phyloP scores from a whole-genome alignment of 257 asterid genomes.

The Nicotiana otophora region DNA sequence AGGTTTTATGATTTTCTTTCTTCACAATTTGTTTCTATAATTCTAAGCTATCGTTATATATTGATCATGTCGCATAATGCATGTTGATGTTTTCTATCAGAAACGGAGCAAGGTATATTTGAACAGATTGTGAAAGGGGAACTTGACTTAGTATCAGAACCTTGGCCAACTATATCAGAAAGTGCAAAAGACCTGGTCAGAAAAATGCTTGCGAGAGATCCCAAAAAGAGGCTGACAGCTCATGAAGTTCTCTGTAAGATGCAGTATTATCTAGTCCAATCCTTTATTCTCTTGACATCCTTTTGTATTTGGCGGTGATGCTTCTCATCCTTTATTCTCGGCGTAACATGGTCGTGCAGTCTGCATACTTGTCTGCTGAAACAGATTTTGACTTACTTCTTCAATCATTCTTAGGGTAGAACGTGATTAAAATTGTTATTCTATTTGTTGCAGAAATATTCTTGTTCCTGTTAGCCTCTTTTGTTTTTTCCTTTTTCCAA shows the following conservation, averaged over 20 bases:
- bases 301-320: neutral
- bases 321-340: neutral
- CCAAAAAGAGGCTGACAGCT: constrained; percentile 56
- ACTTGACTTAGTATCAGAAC: constrained; percentile 62
- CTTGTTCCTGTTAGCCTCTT: neutral
- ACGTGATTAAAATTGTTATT: neutral
- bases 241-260: constrained; percentile 64
- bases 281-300: constrained; percentile 5
- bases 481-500: neutral
- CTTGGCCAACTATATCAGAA: constrained; percentile 64
- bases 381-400: neutral
- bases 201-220: constrained; percentile 57
- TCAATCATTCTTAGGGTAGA: neutral
- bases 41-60: neutral
- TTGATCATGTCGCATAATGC: neutral
- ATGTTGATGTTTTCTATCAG: constrained; percentile 26
- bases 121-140: constrained; percentile 70
- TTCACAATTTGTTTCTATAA: neutral
- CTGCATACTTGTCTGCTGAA: neutral
- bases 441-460: constrained; percentile 3
- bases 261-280: neutral
- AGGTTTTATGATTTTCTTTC: constrained; percentile 8
- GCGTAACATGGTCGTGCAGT: neutral
- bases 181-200: constrained; percentile 61
- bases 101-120: constrained; percentile 58